Evolutionary conservation across 805 yeast species (phyloP).

Genomic region (Monosporozyma solicola): DNA sequence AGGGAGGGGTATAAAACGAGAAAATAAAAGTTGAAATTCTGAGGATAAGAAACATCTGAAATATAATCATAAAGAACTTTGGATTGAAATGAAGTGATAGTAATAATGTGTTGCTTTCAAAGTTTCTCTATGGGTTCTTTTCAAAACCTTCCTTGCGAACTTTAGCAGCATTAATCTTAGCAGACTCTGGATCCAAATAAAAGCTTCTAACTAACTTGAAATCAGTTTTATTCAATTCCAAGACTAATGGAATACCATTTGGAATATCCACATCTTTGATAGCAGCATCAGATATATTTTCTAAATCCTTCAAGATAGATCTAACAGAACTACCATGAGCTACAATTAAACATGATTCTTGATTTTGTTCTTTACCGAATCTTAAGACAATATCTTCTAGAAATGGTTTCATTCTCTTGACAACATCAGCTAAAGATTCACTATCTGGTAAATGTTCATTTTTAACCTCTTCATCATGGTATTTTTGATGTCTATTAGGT

Average conservation of each 20-base stretch:
- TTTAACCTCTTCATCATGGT: slow-evolving; percentile 30
- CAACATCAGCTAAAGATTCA: slow-evolving; percentile 68
- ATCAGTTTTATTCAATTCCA: slow-evolving; percentile 45
- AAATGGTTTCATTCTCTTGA: slow-evolving; percentile 56
- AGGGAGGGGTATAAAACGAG: not conserved
- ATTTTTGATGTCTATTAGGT: slow-evolving; percentile 29
- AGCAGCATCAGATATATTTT: slow-evolving; percentile 54
- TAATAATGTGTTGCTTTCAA: not conserved
- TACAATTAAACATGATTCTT: slow-evolving; percentile 55
- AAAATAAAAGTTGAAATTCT: not conserved
- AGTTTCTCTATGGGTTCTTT: slow-evolving; percentile 15
- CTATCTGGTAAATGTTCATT: slow-evolving; percentile 49
- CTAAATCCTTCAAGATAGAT: slow-evolving; percentile 61
- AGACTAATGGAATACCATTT: slow-evolving; percentile 71
- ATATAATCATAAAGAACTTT: not conserved
- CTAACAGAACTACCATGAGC: slow-evolving; percentile 81
- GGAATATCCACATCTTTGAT: slow-evolving; percentile 73
- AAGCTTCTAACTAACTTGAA: slow-evolving; percentile 43
- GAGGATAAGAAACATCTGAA: not conserved
- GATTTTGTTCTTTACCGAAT: slow-evolving; percentile 37
- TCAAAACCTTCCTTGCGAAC: slow-evolving; percentile 68
- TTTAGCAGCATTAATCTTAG: slow-evolving; percentile 68
- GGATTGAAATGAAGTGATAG: not conserved
- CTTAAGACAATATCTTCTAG: slow-evolving; percentile 40
- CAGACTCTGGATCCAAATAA: slow-evolving; percentile 74